These are phyloP conservation scores for Exophiala phaeomuriformis DNA, from an alignment of 2,329 filamentous ascomycete species.

Conservation along the genomic window DNA sequence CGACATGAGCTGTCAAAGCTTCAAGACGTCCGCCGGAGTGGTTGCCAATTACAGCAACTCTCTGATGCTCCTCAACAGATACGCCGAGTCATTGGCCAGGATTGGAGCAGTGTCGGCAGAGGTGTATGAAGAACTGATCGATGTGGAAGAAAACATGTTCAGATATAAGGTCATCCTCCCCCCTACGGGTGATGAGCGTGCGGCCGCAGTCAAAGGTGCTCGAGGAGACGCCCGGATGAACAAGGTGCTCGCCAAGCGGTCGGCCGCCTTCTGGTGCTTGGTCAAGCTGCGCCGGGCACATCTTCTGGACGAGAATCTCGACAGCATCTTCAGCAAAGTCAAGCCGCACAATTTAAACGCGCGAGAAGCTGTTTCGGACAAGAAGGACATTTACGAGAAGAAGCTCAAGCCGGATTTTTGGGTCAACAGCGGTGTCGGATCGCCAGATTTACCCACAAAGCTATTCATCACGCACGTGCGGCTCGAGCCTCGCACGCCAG, in stretches of 20 bases:
- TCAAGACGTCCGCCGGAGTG: slow-evolving; percentile 18
- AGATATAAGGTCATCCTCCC: slow-evolving; percentile 75
- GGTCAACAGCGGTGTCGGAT: slow-evolving; percentile 33
- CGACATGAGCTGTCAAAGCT: slow-evolving; percentile 32
- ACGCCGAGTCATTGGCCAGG: slow-evolving; percentile 31
- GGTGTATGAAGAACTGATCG: slow-evolving; percentile 37
- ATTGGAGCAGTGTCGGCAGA: slow-evolving; percentile 44
- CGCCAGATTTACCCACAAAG: slow-evolving; percentile 1
- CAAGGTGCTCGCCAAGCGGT: slow-evolving; percentile 76
- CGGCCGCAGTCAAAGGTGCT: slow-evolving; percentile 60
- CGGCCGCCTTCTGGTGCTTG: slow-evolving; percentile 81
- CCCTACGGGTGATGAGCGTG: slow-evolving; percentile 36
- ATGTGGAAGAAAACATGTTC: slow-evolving; percentile 45
- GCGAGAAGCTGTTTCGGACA: slow-evolving; percentile 68
- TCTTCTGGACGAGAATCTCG: slow-evolving; percentile 65
- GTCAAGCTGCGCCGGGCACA: slow-evolving; percentile 57
- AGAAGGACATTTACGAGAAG: slow-evolving; percentile 67
- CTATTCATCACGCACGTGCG: slow-evolving; percentile 16
- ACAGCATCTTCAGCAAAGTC: slow-evolving; percentile 63
- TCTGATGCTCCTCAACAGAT: slow-evolving; percentile 21
- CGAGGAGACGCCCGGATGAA: slow-evolving; percentile 57
- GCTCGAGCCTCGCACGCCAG: slow-evolving; percentile 1
- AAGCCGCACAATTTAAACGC: slow-evolving; percentile 83
- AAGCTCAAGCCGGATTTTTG: slow-evolving; percentile 70
- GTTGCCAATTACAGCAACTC: slow-evolving; percentile 23